Conservation (phyloP, 768 basidiomycete genomes). For the Rossbeevera mucosa region DNA sequence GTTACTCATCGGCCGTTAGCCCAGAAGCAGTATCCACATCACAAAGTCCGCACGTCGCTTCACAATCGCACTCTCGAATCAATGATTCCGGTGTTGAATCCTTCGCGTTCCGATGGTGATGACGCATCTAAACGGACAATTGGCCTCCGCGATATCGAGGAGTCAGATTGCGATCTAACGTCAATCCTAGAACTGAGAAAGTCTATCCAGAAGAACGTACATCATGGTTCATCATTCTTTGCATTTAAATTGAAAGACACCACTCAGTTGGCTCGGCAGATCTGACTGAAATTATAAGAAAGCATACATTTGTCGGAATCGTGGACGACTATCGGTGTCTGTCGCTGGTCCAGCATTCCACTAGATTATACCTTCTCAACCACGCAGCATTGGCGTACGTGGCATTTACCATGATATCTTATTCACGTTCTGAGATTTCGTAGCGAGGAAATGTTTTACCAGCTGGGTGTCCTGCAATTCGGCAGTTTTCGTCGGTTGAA, state of each 20-base stretch:
- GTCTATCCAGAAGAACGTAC: conserved; percentile 53
- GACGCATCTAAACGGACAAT: conserved; percentile 14
- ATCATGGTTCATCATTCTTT: conserved; percentile 52
- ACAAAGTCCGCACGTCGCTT: conserved; percentile 88
- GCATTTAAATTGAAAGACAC: not conserved
- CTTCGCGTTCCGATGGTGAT: conserved; percentile 38
- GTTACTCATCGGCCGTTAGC: conserved; percentile 11
- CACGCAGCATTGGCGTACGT: conserved; percentile 80
- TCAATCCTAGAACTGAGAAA: conserved; percentile 69
- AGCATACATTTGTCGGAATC: conserved; percentile 90
- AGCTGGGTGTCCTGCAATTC: conserved; percentile 88
- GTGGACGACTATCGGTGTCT: conserved; percentile 71
- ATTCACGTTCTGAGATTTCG: not conserved
- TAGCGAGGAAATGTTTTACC: conserved; percentile 94
- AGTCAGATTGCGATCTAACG: conserved; percentile 72
- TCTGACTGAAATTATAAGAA: conserved; percentile 75
- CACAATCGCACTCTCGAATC: conserved; percentile 90
- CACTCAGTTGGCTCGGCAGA: conserved; percentile 40
- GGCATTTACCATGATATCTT: not conserved
- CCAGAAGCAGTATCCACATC: conserved; percentile 66
- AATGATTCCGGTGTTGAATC: conserved; percentile 75
- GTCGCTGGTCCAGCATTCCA: conserved; percentile 82
- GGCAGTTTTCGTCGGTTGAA: conserved; percentile 72
- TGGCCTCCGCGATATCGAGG: conserved; percentile 53
- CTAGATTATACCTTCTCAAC: conserved; percentile 86